Conservation (phyloP, 768 basidiomycete genomes). For the Coprinellus aureogranulatus region DNA sequence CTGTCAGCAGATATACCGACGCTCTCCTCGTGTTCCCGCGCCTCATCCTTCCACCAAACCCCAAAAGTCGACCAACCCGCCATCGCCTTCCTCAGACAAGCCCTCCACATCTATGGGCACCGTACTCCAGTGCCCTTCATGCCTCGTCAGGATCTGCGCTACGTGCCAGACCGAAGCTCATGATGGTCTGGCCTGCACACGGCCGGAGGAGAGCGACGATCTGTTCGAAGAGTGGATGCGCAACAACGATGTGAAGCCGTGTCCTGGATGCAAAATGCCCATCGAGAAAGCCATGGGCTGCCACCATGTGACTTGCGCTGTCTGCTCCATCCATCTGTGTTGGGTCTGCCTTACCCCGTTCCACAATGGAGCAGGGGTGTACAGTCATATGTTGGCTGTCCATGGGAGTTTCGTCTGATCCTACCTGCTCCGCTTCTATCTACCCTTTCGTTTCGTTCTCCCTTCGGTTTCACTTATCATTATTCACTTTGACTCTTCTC, state of each 20-base stretch:
- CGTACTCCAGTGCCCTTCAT: slow-evolving; percentile 67
- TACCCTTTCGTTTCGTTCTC: neutral
- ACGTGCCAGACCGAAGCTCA: slow-evolving; percentile 56
- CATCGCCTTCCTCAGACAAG: neutral
- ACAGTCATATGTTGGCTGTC: slow-evolving; percentile 66
- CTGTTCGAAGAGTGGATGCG: slow-evolving; percentile 65
- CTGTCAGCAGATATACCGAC: slow-evolving; percentile 71
- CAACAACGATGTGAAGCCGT: slow-evolving; percentile 66
- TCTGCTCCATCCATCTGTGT: slow-evolving; percentile 75
- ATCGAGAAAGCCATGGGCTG: slow-evolving; percentile 78
- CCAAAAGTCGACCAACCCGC: neutral
- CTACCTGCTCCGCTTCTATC: slow-evolving; percentile 19
- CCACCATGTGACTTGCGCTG: slow-evolving; percentile 78
- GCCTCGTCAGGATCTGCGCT: slow-evolving; percentile 67
- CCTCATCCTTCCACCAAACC: slow-evolving; percentile 15
- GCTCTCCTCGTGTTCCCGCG: slow-evolving; percentile 25
- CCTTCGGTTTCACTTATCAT: neutral
- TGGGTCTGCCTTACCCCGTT: slow-evolving; percentile 79
- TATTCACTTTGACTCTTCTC: neutral
- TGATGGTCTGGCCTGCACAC: slow-evolving; percentile 64
- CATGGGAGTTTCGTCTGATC: slow-evolving; percentile 57
- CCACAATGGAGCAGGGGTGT: slow-evolving; percentile 65
- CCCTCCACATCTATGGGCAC: slow-evolving; percentile 27
- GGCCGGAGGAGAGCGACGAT: slow-evolving; percentile 52
- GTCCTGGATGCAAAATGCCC: slow-evolving; percentile 66